phyloP scores from a whole-genome alignment of 768 basidiomycete species.

The Mycena filopes region DNA sequence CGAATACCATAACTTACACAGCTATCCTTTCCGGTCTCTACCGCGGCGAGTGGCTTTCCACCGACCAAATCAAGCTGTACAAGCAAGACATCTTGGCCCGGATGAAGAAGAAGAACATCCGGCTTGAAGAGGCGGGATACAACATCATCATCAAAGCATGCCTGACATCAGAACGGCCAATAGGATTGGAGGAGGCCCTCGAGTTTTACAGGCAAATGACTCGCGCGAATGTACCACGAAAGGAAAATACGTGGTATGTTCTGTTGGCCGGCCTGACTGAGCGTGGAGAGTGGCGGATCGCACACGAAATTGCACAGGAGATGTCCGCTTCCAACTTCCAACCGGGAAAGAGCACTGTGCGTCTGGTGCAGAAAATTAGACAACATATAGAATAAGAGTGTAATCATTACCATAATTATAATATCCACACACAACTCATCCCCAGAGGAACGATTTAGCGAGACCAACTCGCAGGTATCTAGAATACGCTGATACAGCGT shows the following conservation, averaged over 20 bases:
- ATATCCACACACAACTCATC: conserved; percentile 37
- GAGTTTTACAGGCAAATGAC: conserved; percentile 72
- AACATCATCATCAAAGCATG: conserved; percentile 81
- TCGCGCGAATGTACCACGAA: conserved; percentile 55
- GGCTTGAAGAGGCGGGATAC: conserved; percentile 73
- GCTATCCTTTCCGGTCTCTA: conserved; percentile 79
- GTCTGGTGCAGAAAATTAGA: conserved; percentile 62
- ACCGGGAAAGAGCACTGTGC: conserved; percentile 56
- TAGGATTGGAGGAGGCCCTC: conserved; percentile 66
- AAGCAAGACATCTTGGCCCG: conserved; percentile 60
- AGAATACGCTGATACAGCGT: conserved; percentile 63
- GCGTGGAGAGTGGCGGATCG: conserved; percentile 69
- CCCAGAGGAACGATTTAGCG: conserved; percentile 72
- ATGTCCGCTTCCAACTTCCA: conserved; percentile 61
- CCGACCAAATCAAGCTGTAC: conserved; percentile 56
- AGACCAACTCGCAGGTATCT: conserved; percentile 76
- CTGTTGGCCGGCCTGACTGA: conserved; percentile 71
- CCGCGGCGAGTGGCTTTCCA: conserved; percentile 62
- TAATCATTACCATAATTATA: conserved; percentile 41
- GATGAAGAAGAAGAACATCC: conserved; percentile 68
- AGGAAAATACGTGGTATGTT: conserved; percentile 81
- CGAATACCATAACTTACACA: conserved; percentile 89
- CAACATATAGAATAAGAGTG: conserved; percentile 41
- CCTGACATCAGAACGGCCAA: conserved; percentile 60
- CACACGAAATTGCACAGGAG: conserved; percentile 67